Conservation (phyloP, 495 filamentous ascomycete genomes). For the Hypoxylon fuscum region DNA sequence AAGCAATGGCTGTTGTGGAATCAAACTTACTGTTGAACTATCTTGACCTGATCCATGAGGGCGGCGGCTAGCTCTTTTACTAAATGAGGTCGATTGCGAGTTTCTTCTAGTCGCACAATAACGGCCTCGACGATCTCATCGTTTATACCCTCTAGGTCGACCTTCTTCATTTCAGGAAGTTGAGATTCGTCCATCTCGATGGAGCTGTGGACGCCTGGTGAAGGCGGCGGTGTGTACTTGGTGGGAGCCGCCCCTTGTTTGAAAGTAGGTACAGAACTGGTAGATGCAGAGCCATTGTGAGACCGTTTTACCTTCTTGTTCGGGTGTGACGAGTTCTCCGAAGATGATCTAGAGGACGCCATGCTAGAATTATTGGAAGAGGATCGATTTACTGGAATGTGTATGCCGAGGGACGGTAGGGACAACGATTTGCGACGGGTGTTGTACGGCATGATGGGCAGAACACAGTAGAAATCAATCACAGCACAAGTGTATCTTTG, state of each 20-base stretch:
- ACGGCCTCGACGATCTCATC: constrained; percentile 95
- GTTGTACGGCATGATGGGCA: constrained; percentile 86
- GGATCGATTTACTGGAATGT: constrained; percentile 69
- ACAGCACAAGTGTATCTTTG: constrained; percentile 36
- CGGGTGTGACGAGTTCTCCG: constrained; percentile 67
- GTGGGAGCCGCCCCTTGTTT: constrained; percentile 46
- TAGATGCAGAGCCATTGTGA: constrained; percentile 55
- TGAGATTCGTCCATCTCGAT: constrained; percentile 54
- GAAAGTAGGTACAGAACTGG: constrained; percentile 47
- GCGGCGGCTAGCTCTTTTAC: constrained; percentile 93
- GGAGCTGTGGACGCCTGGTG: constrained; percentile 64
- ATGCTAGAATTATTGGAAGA: constrained; percentile 42
- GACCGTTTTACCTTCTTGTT: constrained; percentile 86
- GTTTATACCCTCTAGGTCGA: constrained; percentile 88
- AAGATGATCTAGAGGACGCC: constrained; percentile 49
- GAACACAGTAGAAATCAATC: constrained; percentile 26
- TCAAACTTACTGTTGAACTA: constrained; percentile 85
- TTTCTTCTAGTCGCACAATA: constrained; percentile 88
- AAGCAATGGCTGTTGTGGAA: neutral
- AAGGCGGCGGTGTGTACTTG: constrained; percentile 83
- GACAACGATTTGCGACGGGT: constrained; percentile 97
- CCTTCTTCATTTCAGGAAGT: constrained; percentile 56
- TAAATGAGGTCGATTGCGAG: constrained; percentile 90
- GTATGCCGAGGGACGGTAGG: constrained; percentile 90
- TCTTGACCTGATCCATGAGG: constrained; percentile 76